Evolutionary conservation across 2,329 filamentous ascomycete genomes (phyloP).

Genomic region (Hymenoscyphus fructigenus): DNA sequence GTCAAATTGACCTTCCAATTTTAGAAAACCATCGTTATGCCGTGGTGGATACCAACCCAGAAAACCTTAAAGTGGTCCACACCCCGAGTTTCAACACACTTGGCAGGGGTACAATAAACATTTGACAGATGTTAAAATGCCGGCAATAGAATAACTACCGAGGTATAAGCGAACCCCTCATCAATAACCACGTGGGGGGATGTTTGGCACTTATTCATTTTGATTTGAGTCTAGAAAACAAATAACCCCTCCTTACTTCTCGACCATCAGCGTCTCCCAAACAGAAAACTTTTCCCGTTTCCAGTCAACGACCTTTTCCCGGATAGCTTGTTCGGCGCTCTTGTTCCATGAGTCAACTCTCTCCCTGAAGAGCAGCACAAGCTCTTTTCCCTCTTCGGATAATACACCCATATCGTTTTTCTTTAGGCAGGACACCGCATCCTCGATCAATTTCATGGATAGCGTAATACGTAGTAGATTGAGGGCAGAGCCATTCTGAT

Average conservation of each 20-base stretch:
- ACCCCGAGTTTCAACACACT: background rate
- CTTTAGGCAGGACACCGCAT: background rate
- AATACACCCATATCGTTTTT: background rate
- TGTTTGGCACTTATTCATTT: background rate
- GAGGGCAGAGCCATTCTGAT: background rate
- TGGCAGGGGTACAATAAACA: background rate
- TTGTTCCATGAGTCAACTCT: conserved; percentile 17
- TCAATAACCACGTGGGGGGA: background rate
- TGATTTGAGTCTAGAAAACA: background rate
- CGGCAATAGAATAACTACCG: background rate
- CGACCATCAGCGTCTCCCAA: background rate
- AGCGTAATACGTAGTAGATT: background rate
- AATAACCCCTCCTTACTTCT: background rate
- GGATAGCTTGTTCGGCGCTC: conserved; percentile 15
- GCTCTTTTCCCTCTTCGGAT: background rate
- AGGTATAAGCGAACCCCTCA: background rate
- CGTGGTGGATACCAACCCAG: background rate
- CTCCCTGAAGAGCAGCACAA: conserved; percentile 3
- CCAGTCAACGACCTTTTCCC: conserved; percentile 19
- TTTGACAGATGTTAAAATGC: background rate
- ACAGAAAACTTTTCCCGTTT: background rate
- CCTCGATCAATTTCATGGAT: background rate
- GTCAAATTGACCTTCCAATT: background rate
- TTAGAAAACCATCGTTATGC: background rate
- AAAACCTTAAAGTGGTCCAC: background rate